Percentiles rank a stretch among this genome's conserved stretches.
These are phyloP conservation scores for Mucuna pruriens DNA, from an alignment of 306 rosid genomes.

Conservation along the genomic window DNA sequence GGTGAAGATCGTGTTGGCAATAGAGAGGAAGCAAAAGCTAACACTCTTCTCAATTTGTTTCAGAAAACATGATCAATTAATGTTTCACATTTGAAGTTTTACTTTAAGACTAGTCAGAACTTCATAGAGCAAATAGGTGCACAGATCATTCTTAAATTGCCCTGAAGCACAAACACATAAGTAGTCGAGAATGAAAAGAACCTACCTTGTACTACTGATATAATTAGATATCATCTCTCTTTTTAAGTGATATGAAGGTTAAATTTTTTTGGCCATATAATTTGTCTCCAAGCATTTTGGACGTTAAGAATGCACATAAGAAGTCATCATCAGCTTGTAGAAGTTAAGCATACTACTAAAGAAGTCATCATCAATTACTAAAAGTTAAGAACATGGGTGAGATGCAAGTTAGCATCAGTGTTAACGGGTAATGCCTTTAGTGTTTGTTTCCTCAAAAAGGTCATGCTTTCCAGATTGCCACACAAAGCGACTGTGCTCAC, in stretches of 20 bases:
- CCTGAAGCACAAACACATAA: neutral
- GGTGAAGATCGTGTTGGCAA: conserved; percentile 41
- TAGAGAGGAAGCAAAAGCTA: conserved; percentile 46
- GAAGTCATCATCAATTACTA: no score
- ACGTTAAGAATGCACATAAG: neutral
- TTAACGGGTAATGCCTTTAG: no score
- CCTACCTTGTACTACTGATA: neutral
- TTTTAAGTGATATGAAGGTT: neutral
- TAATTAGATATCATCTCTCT: neutral
- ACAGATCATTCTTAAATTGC: conserved; percentile 14
- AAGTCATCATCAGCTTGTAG: neutral
- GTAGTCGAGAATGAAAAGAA: neutral
- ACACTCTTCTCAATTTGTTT: conserved; percentile 77
- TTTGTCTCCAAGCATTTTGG: neutral
- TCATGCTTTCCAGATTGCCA: no score
- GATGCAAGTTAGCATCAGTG: neutral
- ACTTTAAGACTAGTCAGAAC: neutral
- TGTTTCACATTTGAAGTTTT: neutral
- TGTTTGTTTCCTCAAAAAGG: no score
- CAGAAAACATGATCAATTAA: conserved; percentile 53
- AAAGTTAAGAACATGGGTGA: neutral
- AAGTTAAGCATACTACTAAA: neutral
- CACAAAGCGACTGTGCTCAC: no score
- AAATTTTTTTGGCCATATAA: neutral
- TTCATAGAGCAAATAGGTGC: conserved; percentile 13